Conservation (phyloP, 768 basidiomycete species). For the Artomyces pyxidatus region DNA sequence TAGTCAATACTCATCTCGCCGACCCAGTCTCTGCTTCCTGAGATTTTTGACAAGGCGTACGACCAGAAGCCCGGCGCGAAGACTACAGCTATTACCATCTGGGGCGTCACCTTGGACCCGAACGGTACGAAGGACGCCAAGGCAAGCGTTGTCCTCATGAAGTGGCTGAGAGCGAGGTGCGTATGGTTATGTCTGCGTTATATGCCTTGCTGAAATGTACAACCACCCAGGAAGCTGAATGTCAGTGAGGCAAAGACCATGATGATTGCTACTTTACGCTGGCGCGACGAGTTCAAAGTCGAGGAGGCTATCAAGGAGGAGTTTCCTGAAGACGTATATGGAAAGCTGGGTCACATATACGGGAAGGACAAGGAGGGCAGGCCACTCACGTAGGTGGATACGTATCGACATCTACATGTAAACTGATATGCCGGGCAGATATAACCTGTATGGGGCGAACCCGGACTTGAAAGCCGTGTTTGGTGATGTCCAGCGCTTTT, state of each 20-base stretch:
- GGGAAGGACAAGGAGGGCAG: conserved; percentile 66
- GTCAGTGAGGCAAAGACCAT: conserved; percentile 50
- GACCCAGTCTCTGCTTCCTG: conserved; percentile 32
- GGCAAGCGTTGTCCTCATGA: conserved; percentile 71
- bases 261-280: conserved; percentile 60
- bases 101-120: conserved; percentile 69
- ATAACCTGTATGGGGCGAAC: conserved; percentile 73
- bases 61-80: conserved; percentile 47
- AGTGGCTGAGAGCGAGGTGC: conserved; percentile 72
- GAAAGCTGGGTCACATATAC: conserved; percentile 50
- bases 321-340: conserved; percentile 27
- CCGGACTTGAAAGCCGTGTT: conserved; percentile 65
- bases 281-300: conserved; percentile 62
- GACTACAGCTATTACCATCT: conserved; percentile 45
- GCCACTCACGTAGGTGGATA: conserved; percentile 56
- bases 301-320: conserved; percentile 49
- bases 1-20: conserved; percentile 17
- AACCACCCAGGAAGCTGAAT: conserved; percentile 46
- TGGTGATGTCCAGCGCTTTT: conserved; percentile 65
- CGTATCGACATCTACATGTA: background rate
- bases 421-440: conserved; percentile 32
- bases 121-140: conserved; percentile 46
- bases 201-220: too few relatives aligned
- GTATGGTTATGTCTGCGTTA: too few relatives aligned
- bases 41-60: conserved; percentile 51